phyloP scores from a whole-genome alignment of 2,329 filamentous ascomycete genomes.

The Aspergillus niger region DNA sequence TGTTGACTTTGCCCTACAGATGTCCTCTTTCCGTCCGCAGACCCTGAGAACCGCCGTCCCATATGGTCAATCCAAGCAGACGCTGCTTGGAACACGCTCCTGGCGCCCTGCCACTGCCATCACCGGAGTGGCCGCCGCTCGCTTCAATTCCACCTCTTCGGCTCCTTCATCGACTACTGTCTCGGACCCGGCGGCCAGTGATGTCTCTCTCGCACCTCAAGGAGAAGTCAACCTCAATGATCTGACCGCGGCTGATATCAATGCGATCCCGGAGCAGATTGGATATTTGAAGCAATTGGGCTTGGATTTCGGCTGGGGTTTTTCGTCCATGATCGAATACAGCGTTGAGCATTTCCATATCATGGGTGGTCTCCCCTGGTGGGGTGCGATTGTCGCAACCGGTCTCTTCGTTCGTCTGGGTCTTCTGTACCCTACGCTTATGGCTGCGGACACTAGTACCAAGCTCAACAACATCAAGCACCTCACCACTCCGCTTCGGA shows the following conservation, averaged over 20 bases:
- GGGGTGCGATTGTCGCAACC: constrained; percentile 68
- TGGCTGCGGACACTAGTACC: constrained; percentile 63
- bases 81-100: constrained; percentile 23
- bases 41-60: constrained; percentile 24
- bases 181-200: constrained; percentile 7
- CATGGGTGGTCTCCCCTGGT: constrained; percentile 76
- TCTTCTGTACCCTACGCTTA: constrained; percentile 67
- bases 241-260: constrained; percentile 32
- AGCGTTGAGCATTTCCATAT: constrained; percentile 81
- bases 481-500: constrained; percentile 57
- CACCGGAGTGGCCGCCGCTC: constrained; percentile 30
- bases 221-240: constrained; percentile 24
- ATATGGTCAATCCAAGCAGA: constrained; percentile 23
- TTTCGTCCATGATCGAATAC: constrained; percentile 73
- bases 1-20: constrained; percentile 30
- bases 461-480: constrained; percentile 64
- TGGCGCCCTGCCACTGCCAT: constrained; percentile 28
- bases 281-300: constrained; percentile 83
- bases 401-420: constrained; percentile 65
- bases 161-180: constrained; percentile 19
- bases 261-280: constrained; percentile 70
- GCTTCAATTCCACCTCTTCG: constrained; percentile 42
- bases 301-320: constrained; percentile 83
- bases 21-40: constrained; percentile 38
- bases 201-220: constrained; percentile 13